These are phyloP conservation scores for Cinchona pubescens DNA, from an alignment of 257 asterid species.

Conservation along the genomic window DNA sequence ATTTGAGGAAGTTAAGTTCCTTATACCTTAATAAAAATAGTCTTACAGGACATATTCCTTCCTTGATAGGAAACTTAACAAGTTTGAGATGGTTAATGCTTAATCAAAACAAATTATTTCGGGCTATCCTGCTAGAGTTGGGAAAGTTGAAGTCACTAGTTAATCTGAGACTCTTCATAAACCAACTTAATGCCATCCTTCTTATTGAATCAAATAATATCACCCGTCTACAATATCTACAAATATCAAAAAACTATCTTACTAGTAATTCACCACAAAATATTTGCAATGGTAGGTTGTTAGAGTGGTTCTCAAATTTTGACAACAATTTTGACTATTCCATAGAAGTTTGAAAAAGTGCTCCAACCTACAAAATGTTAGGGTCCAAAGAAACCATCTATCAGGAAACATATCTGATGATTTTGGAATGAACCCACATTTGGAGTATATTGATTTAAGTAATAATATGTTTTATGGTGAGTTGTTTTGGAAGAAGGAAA, in stretches of 20 bases:
- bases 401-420: constrained; percentile 29
- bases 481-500: no score
- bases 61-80: constrained; percentile 9
- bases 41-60: no score
- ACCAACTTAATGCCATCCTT: not conserved
- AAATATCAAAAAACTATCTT: constrained; percentile 14
- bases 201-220: not conserved
- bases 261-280: no score
- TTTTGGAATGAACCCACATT: constrained; percentile 32
- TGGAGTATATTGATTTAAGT: no score
- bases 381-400: constrained; percentile 27
- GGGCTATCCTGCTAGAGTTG: not conserved
- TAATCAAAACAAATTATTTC: not conserved
- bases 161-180: not conserved
- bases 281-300: no score
- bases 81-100: not conserved
- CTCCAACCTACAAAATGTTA: constrained; percentile 20
- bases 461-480: no score
- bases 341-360: no score
- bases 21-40: no score
- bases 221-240: constrained; percentile 5
- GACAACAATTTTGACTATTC: no score
- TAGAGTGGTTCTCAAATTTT: no score
- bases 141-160: not conserved
- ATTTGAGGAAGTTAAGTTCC: no score